Evolutionary conservation across 495 filamentous ascomycete genomes (phyloP), one percentile per base, ranked within the genome.

Genomic region (Rusavskia elegans): DNA sequence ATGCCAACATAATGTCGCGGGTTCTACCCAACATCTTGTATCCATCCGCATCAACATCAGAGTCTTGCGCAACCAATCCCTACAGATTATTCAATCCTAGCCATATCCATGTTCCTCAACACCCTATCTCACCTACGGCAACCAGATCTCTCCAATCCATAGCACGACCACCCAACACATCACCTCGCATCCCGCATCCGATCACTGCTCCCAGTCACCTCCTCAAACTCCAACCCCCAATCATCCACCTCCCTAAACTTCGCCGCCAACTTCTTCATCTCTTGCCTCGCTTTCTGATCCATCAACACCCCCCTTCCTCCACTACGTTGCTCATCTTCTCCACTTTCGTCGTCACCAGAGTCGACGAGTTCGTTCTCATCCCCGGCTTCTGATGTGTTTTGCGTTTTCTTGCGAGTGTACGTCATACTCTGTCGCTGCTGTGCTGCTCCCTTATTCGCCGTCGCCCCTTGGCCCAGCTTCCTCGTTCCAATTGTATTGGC

Each of bases 161-260:
- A 5, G 1, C 32, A 11, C 11, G 9, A 6, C 9, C 9, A 10
- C 32, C 13, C 32, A 35, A 35, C 2, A 13, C 8, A 35, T 35
- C 32, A 69, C 53, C 67, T 50, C 35, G 65, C 67, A 56, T 66
- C 65, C 35, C 44, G 58, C 50, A 65, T 69, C 8, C 62, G 61
- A 52, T 57, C 58, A 50, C 61, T 64, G 45, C 59, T 62, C 49
- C 60, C 68, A 30, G 62, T 69, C 35, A 73, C 62, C 23, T 74
- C 71, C 66, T 82, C 79, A 67, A 80, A 82, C 53, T 80, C 77
- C 68, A 82, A 61, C 53, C 75, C 68, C 73, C 76, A 82, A 45
- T 72, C 59, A 66, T 82, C 79, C 17, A 82, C 73, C 57, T 80
- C 73, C 57, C 67, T 61, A 54, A 82, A 82, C 59, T 81, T 80